Evolutionary conservation across 192 early-diverging fungal species (phyloP), one percentile per base, ranked within the genome.

Genomic region (Linnemannia schmuckeri): DNA sequence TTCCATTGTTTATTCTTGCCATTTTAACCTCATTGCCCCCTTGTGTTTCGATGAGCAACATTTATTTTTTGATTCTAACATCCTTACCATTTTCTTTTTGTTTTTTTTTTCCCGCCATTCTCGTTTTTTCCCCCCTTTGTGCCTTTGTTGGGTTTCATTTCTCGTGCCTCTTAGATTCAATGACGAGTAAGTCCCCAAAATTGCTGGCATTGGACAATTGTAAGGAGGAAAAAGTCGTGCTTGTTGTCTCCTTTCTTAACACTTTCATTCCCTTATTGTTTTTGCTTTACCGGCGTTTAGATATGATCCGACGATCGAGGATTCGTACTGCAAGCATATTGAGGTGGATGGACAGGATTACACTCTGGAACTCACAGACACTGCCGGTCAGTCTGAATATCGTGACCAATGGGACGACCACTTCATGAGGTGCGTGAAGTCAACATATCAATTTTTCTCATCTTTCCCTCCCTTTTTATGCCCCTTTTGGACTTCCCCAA

Each of bases 341-440:
- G 76, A 90, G 27, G 92, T 97, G 1, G 96, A 97, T 74, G 92
- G 89, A 49, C 90, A 93, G 78, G 90, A 89, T 9, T 95, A 94
- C 42, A 86, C 94, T 15, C 89, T 97, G 6, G 96, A 97, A 66
- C 91, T 97, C 41, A 93, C 95, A 18, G 96, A 97, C 88, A 96
- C 96, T 24, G 95, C 96, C 2, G 96, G 96, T 40, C 95, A 97
- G 77, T 94, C 96, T 78, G 96, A 97, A 80, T 97, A 97, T 83
- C 80, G 89, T 41, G 80, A 77, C n/a, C 77, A 82, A 38, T 80
- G 81, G 85, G 81, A 87, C 41, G 85, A 87, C 42, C 52, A 37
- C 4, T 87, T 81, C 38, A 73, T 87, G 79, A 87, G 79, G 85
- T 87, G 41, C 77, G 74, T 46, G 24, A 15, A 63, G 52, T 42